Percentiles rank a stretch among this genome's conserved stretches.
Conservation (phyloP, 176 grass and related monocot species). For the Echinochloa phyllopogon region DNA sequence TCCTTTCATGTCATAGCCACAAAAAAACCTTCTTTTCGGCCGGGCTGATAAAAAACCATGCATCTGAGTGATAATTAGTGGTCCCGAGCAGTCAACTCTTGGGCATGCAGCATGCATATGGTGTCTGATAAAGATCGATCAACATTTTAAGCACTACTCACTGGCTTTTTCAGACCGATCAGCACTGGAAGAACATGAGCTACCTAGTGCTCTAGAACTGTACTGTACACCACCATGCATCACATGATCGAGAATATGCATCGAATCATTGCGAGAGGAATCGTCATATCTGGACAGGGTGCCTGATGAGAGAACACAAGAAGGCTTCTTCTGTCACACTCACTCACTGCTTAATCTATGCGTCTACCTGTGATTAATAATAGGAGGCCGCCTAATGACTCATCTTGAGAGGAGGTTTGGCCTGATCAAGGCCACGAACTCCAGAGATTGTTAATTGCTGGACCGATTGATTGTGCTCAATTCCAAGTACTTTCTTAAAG, state of each 20-base stretch:
- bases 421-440: slow-evolving; percentile 47
- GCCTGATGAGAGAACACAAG: background rate
- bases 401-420: slow-evolving; percentile 32
- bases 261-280: slow-evolving; percentile 51
- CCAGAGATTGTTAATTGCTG: slow-evolving; percentile 42
- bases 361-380: background rate
- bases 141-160: slow-evolving; percentile 37
- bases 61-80: slow-evolving; percentile 37
- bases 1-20: slow-evolving; percentile 6
- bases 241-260: slow-evolving; percentile 61
- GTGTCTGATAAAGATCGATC: slow-evolving; percentile 41
- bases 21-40: background rate
- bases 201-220: slow-evolving; percentile 57
- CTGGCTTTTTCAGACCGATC: slow-evolving; percentile 7
- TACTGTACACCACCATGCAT: slow-evolving; percentile 23
- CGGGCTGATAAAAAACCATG: background rate
- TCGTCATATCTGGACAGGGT: slow-evolving; percentile 25
- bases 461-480: slow-evolving; percentile 3
- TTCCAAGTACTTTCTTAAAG: slow-evolving; percentile 1
- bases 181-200: slow-evolving; percentile 45
- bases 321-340: slow-evolving; percentile 29
- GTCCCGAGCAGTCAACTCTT: slow-evolving; percentile 53
- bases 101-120: slow-evolving; percentile 23
- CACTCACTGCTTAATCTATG: slow-evolving; percentile 26
- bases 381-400: slow-evolving; percentile 24